Percentiles rank a stretch among this genome's conserved stretches.
These are phyloP conservation scores for Pestalotiopsis sp. DNA, from an alignment of 2,329 filamentous ascomycete genomes.

Conservation along the genomic window DNA sequence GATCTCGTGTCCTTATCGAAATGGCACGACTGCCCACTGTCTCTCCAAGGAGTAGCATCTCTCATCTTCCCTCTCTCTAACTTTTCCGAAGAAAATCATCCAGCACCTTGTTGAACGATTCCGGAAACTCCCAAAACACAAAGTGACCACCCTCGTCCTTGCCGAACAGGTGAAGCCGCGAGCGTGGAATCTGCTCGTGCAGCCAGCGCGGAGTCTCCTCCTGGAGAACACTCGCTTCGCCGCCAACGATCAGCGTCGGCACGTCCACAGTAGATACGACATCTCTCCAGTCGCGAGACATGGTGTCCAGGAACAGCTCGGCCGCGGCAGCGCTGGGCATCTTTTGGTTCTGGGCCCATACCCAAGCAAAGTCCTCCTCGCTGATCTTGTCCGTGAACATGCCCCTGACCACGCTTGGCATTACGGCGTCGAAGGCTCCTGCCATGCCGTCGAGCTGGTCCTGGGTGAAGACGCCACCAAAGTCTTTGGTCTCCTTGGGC, in stretches of 20 bases:
- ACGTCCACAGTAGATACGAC: conserved; percentile 30
- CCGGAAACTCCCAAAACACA: conserved; percentile 35
- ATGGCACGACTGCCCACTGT: no score
- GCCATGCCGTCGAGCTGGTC: neutral
- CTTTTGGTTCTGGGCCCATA: conserved; percentile 25
- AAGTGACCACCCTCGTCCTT: conserved; percentile 34
- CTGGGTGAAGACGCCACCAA: conserved; percentile 23
- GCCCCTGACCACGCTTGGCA: conserved; percentile 17
- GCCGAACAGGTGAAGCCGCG: conserved; percentile 26
- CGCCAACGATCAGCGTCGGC: conserved; percentile 29
- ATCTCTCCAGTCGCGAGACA: conserved; percentile 29
- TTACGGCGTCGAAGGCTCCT: conserved; percentile 18
- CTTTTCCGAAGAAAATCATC: conserved; percentile 26
- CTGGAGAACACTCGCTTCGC: conserved; percentile 15
- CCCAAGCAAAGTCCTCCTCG: conserved; percentile 26
- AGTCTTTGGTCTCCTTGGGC: conserved; percentile 18
- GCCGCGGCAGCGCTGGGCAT: conserved; percentile 25
- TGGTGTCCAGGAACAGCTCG: conserved; percentile 28
- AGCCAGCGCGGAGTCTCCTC: conserved; percentile 24
- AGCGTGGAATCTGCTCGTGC: conserved; percentile 27
- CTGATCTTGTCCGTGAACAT: conserved; percentile 26
- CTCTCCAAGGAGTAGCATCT: no score
- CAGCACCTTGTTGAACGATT: conserved; percentile 32
- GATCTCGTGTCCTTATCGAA: no score
- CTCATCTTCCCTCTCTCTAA: no score